Evolutionary conservation across 1,139 yeast species (phyloP), one percentile per base, ranked within the genome.

Genomic region (Kurtzmaniella natalensis): DNA sequence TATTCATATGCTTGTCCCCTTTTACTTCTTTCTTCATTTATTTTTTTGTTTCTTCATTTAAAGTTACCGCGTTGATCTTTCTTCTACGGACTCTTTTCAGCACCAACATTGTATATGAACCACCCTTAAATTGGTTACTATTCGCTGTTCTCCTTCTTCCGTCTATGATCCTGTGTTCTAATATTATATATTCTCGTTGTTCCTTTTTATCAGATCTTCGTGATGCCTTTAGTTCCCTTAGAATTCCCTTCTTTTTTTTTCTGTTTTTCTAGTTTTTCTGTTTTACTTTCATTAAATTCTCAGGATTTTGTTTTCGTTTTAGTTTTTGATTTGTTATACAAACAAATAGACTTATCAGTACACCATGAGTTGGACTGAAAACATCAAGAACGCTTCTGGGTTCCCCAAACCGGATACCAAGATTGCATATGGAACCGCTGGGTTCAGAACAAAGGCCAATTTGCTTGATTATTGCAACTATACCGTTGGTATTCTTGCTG

Each of bases 351-450:
- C n/a, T 10, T 19, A 28, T 36, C 19, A 31, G 36, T 19, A 33
- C 44, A 21, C 25, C 36, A 31, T 33, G 36, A 13, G 31, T 10
- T 35, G 38, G 38, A 35, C 32, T 14, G 27, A 35, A 3, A 30
- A 25, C 13, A 23, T 35, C 19, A 22, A 15, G 7, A 26, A 19
- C 11, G 16, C 32, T 16, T 11, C 26, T 14, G 11, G 20, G 10
- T 72, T 72, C 42, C 70, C 75, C 14, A 68, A 70, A 45, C 76
- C 82, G 0, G 62, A 61, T 11, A 51, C 70, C 31, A 52, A 46
- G 2, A 82, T 74, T 53, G 59, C 74, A 13, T 92, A 92, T 53
- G 99, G 99, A 14, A 92, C 99, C 1, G 98, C 99, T 1, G 99
- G 99, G 7, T 92, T 94, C 64, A 77, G 99, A 43, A 81, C 81